phyloP scores from a whole-genome alignment of 495 filamentous ascomycete species.

The Thermothielavioides terrestris region DNA sequence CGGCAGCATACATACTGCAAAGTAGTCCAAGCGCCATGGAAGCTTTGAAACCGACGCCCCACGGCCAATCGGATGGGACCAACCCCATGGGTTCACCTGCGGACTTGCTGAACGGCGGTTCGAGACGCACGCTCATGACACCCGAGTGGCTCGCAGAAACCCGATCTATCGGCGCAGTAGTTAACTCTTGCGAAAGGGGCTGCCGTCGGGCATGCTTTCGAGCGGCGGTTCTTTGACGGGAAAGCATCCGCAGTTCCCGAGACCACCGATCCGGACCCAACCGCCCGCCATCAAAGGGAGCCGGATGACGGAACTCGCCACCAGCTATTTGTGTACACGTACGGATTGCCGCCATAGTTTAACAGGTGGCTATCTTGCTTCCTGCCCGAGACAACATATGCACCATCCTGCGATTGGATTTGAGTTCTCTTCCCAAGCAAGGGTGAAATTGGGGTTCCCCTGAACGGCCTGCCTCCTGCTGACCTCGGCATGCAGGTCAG shows the following conservation, averaged over 20 bases:
- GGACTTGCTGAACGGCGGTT: no score
- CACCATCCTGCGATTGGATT: not conserved
- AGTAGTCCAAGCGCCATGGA: constrained; percentile 5
- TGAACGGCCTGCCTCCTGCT: constrained; percentile 4
- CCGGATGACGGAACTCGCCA: not conserved
- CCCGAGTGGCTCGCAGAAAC: constrained; percentile 8
- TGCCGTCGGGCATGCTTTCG: constrained; percentile 11
- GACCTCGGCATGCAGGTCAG: constrained; percentile 10
- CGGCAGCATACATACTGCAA: constrained; percentile 7
- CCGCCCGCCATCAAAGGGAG: not conserved
- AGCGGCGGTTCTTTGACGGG: constrained; percentile 21
- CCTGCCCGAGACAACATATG: not conserved
- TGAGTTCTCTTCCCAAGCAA: no score
- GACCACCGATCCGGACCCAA: not conserved
- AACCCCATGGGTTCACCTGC: constrained; percentile 7
- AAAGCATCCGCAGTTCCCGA: no score
- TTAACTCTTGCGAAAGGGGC: constrained; percentile 22
- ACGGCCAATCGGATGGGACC: constrained; percentile 17
- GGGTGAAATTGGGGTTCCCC: no score
- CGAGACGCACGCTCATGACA: constrained; percentile 22
- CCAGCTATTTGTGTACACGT: no score
- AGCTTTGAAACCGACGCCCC: constrained; percentile 25
- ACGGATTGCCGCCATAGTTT: no score
- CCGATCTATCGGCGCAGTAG: no score
- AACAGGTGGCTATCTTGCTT: no score